Evolutionary conservation across 129 eudicot species (phyloP).

Genomic region (Saposhnikovia divaricata): DNA sequence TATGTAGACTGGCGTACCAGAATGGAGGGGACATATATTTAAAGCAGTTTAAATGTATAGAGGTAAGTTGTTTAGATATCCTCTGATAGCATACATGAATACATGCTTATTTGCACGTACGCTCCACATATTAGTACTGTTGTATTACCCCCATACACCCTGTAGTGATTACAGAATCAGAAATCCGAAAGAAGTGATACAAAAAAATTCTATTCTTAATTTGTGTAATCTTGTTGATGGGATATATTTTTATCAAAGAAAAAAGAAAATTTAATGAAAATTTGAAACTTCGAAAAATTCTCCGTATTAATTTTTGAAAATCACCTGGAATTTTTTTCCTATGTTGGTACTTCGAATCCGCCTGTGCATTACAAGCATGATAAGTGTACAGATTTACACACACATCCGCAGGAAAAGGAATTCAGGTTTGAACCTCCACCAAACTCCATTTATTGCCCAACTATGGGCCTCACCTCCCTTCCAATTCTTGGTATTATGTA

Average conservation of each 20-base stretch:
- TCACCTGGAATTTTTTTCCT: no score
- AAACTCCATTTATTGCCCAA: not conserved
- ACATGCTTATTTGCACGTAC: not conserved
- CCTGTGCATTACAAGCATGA: not conserved
- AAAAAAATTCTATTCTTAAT: no score
- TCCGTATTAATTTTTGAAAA: no score
- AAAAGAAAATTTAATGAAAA: no score
- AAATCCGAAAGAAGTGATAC: no score
- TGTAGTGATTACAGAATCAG: no score
- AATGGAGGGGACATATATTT: constrained; percentile 1
- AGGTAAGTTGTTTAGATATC: not conserved
- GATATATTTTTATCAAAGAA: no score
- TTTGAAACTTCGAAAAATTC: no score
- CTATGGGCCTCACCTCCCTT: not conserved
- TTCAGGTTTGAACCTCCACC: not conserved
- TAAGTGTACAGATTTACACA: no score
- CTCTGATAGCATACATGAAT: not conserved
- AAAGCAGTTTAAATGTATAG: not conserved
- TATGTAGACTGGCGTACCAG: not conserved
- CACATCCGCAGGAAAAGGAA: not conserved
- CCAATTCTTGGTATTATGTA: not conserved
- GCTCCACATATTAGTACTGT: not conserved
- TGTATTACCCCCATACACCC: no score
- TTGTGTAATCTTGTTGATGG: no score
- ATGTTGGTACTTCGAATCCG: no score